phyloP scores from a whole-genome alignment of 306 rosid genomes.

The Alnus glutinosa region DNA sequence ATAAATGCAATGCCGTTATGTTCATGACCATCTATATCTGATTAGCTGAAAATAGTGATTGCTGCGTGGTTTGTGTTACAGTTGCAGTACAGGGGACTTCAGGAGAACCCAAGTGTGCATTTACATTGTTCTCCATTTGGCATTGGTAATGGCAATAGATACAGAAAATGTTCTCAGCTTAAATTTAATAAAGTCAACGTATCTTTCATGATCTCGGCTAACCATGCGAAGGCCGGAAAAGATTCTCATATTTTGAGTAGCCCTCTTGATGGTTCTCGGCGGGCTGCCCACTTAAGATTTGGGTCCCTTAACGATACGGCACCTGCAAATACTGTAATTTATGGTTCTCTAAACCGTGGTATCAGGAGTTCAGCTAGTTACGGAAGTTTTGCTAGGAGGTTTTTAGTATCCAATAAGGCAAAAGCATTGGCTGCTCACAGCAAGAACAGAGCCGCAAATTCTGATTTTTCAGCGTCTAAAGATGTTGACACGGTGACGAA shows the following conservation, averaged over 20 bases:
- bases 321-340: conserved; percentile 26
- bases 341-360: conserved; percentile 26
- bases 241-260: conserved; percentile 23
- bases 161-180: conserved; percentile 33
- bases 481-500: conserved; percentile 29
- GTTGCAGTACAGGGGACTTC: conserved; percentile 60
- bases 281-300: conserved; percentile 13
- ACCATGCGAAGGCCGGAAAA: conserved; percentile 23
- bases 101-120: conserved; percentile 28
- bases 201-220: conserved; percentile 26
- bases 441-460: conserved; percentile 27
- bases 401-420: conserved; percentile 28
- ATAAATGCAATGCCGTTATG: background rate
- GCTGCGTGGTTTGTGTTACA: conserved; percentile 25
- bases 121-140: conserved; percentile 31
- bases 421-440: conserved; percentile 36
- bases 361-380: conserved; percentile 23
- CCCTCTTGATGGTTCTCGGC: conserved; percentile 24
- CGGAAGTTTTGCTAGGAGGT: conserved; percentile 44
- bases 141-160: conserved; percentile 25
- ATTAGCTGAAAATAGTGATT: background rate
- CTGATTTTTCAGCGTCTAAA: conserved; percentile 31
- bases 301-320: conserved; percentile 28
- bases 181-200: conserved; percentile 34
- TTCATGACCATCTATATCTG: background rate